These are phyloP conservation scores for Xylaria multiplex DNA, from an alignment of 2,329 filamentous ascomycete genomes.

Conservation along the genomic window DNA sequence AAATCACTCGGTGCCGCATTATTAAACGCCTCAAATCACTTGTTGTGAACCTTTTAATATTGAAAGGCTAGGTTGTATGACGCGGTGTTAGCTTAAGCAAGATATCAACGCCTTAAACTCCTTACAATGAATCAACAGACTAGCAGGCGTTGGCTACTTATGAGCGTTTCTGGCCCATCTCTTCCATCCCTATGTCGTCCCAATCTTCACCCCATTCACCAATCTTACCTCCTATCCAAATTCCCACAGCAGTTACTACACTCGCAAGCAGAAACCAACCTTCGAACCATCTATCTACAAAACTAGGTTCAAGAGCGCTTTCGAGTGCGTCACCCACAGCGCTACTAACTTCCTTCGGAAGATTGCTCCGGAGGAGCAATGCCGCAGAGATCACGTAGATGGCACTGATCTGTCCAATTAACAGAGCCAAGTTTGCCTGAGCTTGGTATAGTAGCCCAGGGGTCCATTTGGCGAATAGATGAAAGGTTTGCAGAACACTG, in stretches of 20 bases:
- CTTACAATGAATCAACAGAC: constrained; percentile 17
- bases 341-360: constrained; percentile 79
- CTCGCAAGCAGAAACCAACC: constrained; percentile 82
- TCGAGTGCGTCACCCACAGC: constrained; percentile 82
- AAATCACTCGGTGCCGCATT: background rate
- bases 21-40: background rate
- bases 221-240: constrained; percentile 76
- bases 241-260: constrained; percentile 72
- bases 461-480: constrained; percentile 79
- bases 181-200: constrained; percentile 71
- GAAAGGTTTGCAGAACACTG: constrained; percentile 85
- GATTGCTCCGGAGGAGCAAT: constrained; percentile 78
- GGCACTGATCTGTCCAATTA: constrained; percentile 82
- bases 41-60: constrained; percentile 3
- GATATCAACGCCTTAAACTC: constrained; percentile 30
- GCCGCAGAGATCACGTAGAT: constrained; percentile 87
- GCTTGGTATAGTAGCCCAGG: constrained; percentile 77
- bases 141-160: constrained; percentile 45
- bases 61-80: constrained; percentile 12
- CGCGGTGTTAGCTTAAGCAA: constrained; percentile 9
- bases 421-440: constrained; percentile 80
- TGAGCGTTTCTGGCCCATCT: constrained; percentile 76
- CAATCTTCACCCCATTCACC: constrained; percentile 64
- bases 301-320: constrained; percentile 76
- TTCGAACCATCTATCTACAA: constrained; percentile 88